phyloP scores from a whole-genome alignment of 306 rosid genomes.

The Glycine latifolia region DNA sequence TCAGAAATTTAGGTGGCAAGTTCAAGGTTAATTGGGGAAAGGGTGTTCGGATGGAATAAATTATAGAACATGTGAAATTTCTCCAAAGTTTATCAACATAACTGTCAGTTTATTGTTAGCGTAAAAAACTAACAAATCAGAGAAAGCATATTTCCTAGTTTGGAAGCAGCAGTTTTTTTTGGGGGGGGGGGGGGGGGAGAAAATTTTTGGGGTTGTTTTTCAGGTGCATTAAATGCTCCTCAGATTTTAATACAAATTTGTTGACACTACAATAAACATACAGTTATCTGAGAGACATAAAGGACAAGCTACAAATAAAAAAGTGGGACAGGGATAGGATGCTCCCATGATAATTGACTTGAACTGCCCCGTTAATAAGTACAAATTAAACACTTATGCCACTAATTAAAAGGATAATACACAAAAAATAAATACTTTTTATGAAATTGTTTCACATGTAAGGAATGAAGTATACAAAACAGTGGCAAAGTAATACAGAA shows the following conservation, averaged over 20 bases:
- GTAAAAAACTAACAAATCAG: slow-evolving; percentile 19
- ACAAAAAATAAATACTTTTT: neutral
- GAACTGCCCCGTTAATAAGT: neutral
- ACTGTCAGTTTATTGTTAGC: neutral
- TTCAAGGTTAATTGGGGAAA: slow-evolving; percentile 8
- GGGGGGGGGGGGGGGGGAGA: slow-evolving; percentile 13
- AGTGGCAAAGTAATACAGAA: slow-evolving; percentile 5
- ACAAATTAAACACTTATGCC: slow-evolving; percentile 8
- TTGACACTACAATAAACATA: neutral
- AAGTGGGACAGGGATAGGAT: neutral
- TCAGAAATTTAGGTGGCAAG: slow-evolving; percentile 41
- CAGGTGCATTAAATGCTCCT: slow-evolving; percentile 12
- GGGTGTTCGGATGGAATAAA: neutral
- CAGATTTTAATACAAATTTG: slow-evolving; percentile 4
- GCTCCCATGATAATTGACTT: slow-evolving; percentile 4
- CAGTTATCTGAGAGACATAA: neutral
- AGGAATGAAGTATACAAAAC: neutral
- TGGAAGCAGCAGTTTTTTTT: slow-evolving; percentile 28
- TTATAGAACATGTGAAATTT: slow-evolving; percentile 26
- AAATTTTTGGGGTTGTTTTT: slow-evolving; percentile 9
- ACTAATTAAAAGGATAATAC: neutral
- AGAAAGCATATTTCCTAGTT: slow-evolving; percentile 12
- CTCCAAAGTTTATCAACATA: slow-evolving; percentile 14
- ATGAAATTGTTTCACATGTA: slow-evolving; percentile 7
- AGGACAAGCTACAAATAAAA: slow-evolving; percentile 1